A percentile compares a stretch with the other conserved stretches of the same genome.
Conservation (phyloP, 1,284 basidiomycete genomes). For the Xerocomus amazonicus region DNA sequence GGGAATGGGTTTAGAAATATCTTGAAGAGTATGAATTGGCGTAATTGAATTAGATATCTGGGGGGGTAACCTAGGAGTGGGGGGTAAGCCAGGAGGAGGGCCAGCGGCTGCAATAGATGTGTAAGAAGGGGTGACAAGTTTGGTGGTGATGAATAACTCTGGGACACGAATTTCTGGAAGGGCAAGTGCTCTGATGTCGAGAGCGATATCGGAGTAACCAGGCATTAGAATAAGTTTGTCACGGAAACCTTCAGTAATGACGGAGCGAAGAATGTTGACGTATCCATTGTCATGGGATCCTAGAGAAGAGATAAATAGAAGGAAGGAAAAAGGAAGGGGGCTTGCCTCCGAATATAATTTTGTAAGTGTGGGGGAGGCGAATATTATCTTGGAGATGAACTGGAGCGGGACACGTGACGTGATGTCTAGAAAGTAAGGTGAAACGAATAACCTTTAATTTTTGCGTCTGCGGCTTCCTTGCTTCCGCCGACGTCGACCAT, state of each 20-base stretch:
- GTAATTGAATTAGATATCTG: slow-evolving; percentile 18
- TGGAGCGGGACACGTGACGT: slow-evolving; percentile 26
- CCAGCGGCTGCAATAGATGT: slow-evolving; percentile 20
- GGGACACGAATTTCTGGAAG: slow-evolving; percentile 55
- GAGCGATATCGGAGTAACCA: slow-evolving; percentile 58
- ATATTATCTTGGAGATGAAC: slow-evolving; percentile 60
- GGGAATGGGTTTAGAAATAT: slow-evolving; percentile 11
- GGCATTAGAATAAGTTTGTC: slow-evolving; percentile 66
- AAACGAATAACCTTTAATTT: slow-evolving; percentile 57
- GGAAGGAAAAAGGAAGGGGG: slow-evolving; percentile 6
- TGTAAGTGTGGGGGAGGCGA: slow-evolving; percentile 55
- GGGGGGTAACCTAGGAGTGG: slow-evolving; percentile 13
- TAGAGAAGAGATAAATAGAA: slow-evolving; percentile 18
- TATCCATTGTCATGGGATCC: slow-evolving; percentile 77
- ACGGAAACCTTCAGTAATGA: slow-evolving; percentile 60
- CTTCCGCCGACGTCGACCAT: slow-evolving; percentile 70
- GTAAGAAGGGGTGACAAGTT: slow-evolving; percentile 36
- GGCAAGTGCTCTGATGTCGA: slow-evolving; percentile 52
- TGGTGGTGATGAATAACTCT: slow-evolving; percentile 60
- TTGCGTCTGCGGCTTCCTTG: slow-evolving; percentile 71
- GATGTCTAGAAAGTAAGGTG: not conserved
- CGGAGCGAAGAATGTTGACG: slow-evolving; percentile 55
- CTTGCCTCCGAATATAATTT: slow-evolving; percentile 60
- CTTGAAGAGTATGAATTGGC: slow-evolving; percentile 7
- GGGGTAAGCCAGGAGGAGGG: slow-evolving; percentile 28